Evolutionary conservation across 257 asterid genomes (phyloP).

Genomic region (Capsicum chinense): DNA sequence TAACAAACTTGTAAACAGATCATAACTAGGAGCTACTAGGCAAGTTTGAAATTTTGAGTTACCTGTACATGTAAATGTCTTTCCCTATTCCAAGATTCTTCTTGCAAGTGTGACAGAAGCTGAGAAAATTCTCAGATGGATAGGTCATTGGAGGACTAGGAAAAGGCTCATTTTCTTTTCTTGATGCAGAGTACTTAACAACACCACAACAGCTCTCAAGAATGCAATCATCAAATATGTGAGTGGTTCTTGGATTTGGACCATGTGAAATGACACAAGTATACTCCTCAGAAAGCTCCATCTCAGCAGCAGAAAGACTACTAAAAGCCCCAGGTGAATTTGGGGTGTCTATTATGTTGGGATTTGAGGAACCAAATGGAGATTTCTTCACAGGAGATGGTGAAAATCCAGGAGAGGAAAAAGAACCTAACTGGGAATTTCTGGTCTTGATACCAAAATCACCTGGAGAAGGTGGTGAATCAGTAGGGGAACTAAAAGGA

Average conservation of each 20-base stretch:
- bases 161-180: constrained; percentile 35
- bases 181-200: constrained; percentile 51
- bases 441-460: constrained; percentile 83
- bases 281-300: constrained; percentile 94
- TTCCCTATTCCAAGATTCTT: constrained; percentile 71
- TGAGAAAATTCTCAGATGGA: constrained; percentile 71
- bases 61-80: constrained; percentile 91
- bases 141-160: constrained; percentile 48
- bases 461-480: constrained; percentile 63
- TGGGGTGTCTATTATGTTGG: constrained; percentile 35
- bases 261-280: constrained; percentile 86
- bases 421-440: constrained; percentile 54
- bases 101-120: constrained; percentile 78
- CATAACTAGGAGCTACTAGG: not conserved
- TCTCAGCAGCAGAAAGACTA: constrained; percentile 63
- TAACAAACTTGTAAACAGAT: not conserved
- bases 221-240: constrained; percentile 82
- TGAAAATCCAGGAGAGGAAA: constrained; percentile 48
- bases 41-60: constrained; percentile 26
- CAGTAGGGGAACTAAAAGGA: constrained; percentile 45
- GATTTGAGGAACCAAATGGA: constrained; percentile 50
- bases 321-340: constrained; percentile 40
- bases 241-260: constrained; percentile 82
- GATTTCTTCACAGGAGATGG: constrained; percentile 55
- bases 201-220: constrained; percentile 76